Evolutionary conservation across 2,329 filamentous ascomycete genomes (phyloP).

Genomic region (Alternaria alternata): DNA sequence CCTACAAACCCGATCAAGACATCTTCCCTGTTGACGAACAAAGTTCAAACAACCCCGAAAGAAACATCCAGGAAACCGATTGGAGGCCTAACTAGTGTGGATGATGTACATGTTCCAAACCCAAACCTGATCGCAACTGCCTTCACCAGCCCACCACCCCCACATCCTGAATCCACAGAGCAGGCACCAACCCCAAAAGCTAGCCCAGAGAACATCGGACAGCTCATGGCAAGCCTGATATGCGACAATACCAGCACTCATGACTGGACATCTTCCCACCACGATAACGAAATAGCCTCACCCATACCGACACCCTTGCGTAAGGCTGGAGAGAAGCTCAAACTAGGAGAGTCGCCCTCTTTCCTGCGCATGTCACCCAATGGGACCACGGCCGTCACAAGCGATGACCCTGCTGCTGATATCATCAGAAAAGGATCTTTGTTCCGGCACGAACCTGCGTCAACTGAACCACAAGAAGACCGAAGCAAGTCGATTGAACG

Average conservation of each 20-base stretch:
- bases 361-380: not conserved
- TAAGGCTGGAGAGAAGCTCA: conserved; percentile 24
- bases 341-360: conserved; percentile 7
- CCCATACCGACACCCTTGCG: conserved; percentile 27
- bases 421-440: not conserved
- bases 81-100: not conserved
- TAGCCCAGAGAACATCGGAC: conserved; percentile 21
- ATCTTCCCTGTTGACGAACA: not conserved
- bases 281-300: conserved; percentile 2
- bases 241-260: not conserved
- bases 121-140: not conserved
- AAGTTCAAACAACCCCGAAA: not conserved
- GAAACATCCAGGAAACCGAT: not conserved
- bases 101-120: not conserved
- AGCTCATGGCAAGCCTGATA: conserved; percentile 23
- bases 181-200: not conserved
- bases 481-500: not conserved
- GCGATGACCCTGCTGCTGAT: not conserved
- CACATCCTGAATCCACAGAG: not conserved
- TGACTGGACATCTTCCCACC: not conserved
- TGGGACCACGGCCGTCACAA: not conserved
- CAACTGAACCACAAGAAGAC: not conserved
- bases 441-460: not conserved
- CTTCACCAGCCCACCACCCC: not conserved
- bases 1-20: not conserved